Conservation (phyloP, 192 early-diverging fungal genomes). For the Lobosporangium transversale region DNA sequence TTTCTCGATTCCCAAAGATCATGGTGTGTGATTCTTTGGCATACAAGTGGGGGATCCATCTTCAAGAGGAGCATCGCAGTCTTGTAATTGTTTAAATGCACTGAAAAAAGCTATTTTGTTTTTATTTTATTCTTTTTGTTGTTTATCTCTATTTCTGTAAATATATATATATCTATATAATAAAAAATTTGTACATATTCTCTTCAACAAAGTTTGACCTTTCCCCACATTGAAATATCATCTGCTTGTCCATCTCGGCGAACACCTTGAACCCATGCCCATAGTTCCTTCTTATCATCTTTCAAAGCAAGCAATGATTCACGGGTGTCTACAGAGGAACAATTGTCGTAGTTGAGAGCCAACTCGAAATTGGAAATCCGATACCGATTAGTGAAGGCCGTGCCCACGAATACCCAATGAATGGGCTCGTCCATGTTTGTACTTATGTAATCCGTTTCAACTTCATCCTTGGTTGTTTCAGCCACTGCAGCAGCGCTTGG, state of each 20-base stretch:
- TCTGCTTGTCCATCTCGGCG: slow-evolving; percentile 39
- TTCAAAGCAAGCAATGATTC: background rate
- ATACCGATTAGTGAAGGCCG: slow-evolving; percentile 26
- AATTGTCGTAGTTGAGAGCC: background rate
- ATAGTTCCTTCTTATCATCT: background rate
- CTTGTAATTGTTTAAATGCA: slow-evolving; percentile 30
- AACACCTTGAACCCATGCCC: slow-evolving; percentile 38
- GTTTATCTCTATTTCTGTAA: background rate
- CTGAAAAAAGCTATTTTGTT: background rate
- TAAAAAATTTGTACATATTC: no score
- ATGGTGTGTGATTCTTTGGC: slow-evolving; percentile 37
- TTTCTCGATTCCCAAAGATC: slow-evolving; percentile 17
- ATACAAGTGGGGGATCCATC: slow-evolving; percentile 30
- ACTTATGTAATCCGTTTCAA: no score
- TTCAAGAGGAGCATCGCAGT: slow-evolving; percentile 21
- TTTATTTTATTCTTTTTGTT: background rate
- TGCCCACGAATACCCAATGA: slow-evolving; percentile 40
- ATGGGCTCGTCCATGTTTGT: no score
- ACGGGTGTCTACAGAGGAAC: background rate
- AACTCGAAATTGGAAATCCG: slow-evolving; percentile 21
- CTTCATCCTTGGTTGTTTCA: no score
- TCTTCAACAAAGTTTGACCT: background rate
- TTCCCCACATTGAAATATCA: slow-evolving; percentile 14
- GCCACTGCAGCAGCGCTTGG: background rate
- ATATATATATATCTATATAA: no score